Evolutionary conservation across 345 rosid species (phyloP).

Genomic region (Syzygium aqueum): DNA sequence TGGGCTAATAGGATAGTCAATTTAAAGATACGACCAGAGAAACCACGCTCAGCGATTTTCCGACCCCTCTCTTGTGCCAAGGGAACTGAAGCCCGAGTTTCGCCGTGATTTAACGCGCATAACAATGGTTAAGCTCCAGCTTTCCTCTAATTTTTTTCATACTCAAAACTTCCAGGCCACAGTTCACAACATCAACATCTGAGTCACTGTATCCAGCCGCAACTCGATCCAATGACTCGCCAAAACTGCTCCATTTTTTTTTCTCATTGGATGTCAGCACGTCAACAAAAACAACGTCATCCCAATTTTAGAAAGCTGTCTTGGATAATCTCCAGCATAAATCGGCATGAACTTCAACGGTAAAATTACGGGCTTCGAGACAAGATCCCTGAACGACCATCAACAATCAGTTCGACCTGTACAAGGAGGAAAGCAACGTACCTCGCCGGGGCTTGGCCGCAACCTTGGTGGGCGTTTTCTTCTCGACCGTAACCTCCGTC

Average conservation of each 20-base stretch:
- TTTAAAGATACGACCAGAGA: neutral
- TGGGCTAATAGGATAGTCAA: neutral
- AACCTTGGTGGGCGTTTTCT: slow-evolving; percentile 11
- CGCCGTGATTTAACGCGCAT: neutral
- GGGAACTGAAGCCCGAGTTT: neutral
- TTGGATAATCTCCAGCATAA: neutral
- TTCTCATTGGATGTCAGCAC: neutral
- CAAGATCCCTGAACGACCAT: neutral
- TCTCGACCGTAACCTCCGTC: slow-evolving; percentile 1
- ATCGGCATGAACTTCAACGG: neutral
- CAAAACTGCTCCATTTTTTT: neutral
- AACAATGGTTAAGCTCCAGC: neutral
- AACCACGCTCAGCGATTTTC: neutral
- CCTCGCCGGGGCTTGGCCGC: slow-evolving; percentile 37
- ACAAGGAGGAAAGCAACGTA: slow-evolving; percentile 4
- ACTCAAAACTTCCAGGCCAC: neutral
- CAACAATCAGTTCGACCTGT: neutral
- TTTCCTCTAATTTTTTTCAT: neutral
- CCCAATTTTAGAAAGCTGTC: neutral
- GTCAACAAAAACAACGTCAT: neutral
- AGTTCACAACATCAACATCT: neutral
- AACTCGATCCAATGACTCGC: neutral
- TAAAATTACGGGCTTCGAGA: neutral
- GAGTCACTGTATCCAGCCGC: neutral
- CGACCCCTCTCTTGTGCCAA: neutral